phyloP scores from a whole-genome alignment of 2,329 filamentous ascomycete species.

The Thielaviopsis ethacetica region DNA sequence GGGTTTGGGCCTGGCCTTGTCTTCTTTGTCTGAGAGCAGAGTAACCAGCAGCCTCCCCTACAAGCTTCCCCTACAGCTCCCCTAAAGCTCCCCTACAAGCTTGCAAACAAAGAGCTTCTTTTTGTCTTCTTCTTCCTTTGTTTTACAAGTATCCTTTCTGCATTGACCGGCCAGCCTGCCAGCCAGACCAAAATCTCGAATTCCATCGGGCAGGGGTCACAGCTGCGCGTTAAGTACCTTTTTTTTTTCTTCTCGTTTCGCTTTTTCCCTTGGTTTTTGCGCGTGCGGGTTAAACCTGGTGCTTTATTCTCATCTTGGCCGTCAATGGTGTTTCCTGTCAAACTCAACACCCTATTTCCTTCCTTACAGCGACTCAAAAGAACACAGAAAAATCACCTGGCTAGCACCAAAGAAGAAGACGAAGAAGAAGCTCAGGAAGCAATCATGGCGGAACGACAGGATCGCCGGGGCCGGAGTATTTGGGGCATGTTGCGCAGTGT shows the following conservation, averaged over 20 bases:
- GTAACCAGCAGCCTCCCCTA: background rate
- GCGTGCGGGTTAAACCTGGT: background rate
- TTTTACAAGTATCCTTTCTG: conserved; percentile 9
- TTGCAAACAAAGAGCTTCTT: background rate
- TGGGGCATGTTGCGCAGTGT: conserved; percentile 11
- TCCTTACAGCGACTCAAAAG: background rate
- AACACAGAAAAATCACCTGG: background rate
- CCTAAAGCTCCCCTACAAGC: background rate
- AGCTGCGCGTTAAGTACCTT: conserved; percentile 11
- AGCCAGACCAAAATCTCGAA: background rate
- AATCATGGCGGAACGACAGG: conserved; percentile 10
- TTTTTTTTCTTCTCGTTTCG: background rate
- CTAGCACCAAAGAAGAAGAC: background rate
- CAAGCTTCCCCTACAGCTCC: background rate
- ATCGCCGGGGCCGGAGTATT: conserved; percentile 9
- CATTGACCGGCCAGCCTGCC: conserved; percentile 7
- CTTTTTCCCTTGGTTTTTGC: background rate
- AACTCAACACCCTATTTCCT: background rate
- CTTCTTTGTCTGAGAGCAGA: background rate
- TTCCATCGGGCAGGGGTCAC: conserved; percentile 3
- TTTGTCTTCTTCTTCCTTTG: conserved; percentile 1
- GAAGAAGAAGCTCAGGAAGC: background rate
- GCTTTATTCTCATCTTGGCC: background rate
- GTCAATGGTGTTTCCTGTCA: background rate
- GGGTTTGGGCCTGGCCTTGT: background rate